Conservation (phyloP, 2,329 filamentous ascomycete species). For the Drechslerella coelobrocha region DNA sequence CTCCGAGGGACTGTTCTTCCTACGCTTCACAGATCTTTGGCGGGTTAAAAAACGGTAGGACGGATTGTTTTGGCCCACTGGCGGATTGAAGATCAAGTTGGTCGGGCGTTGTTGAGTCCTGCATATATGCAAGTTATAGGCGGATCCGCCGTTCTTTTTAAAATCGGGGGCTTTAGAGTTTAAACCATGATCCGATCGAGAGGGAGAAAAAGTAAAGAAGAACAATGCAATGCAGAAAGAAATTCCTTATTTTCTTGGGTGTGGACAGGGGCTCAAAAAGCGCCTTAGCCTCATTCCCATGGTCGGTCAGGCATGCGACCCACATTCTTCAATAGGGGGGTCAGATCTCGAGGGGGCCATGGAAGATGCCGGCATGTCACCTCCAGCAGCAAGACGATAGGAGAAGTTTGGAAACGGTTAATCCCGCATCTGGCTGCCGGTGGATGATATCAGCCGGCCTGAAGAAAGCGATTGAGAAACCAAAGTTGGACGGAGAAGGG, state of each 20-base stretch:
- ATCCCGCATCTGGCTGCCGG: not conserved
- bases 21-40: conserved; percentile 18
- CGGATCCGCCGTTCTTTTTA: conserved; percentile 48
- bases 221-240: conserved; percentile 34
- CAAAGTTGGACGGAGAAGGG: not conserved
- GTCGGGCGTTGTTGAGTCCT: conserved; percentile 15
- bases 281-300: conserved; percentile 47
- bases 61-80: conserved; percentile 26
- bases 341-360: conserved; percentile 17
- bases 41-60: conserved; percentile 15
- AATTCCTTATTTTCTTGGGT: conserved; percentile 36
- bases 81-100: conserved; percentile 41
- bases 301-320: conserved; percentile 44
- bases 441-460: conserved; percentile 4
- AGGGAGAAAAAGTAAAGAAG: conserved; percentile 27
- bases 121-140: conserved; percentile 49
- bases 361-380: conserved; percentile 1
- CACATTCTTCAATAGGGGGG: conserved; percentile 48
- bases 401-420: not conserved
- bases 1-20: not conserved
- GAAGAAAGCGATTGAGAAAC: not conserved
- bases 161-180: conserved; percentile 48
- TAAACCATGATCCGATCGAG: conserved; percentile 30
- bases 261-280: conserved; percentile 11
- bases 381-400: not conserved